Conservation (phyloP, 2,329 filamentous ascomycete species). For the Chaetomiaceae sp. region DNA sequence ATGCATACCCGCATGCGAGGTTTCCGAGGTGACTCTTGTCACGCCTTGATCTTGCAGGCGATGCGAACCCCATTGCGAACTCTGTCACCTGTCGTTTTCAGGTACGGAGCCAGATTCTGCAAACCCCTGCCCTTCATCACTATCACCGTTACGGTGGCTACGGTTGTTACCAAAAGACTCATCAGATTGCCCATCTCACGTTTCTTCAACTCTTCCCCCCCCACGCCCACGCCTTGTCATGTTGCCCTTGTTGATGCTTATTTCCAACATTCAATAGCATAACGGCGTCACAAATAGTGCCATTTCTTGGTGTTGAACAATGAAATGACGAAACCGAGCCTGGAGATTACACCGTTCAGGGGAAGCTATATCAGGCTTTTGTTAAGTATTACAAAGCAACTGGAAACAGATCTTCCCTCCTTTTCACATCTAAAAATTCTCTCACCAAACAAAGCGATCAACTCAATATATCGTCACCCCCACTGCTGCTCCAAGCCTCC, state of each 20-base stretch:
- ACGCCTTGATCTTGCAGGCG: not conserved
- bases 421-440: too few relatives aligned
- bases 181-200: not conserved
- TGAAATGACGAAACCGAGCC: too few relatives aligned
- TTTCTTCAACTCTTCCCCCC: not conserved
- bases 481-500: not conserved
- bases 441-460: not conserved
- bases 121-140: conserved; percentile 11
- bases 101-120: not conserved
- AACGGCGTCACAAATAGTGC: too few relatives aligned
- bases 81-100: not conserved
- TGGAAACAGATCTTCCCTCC: too few relatives aligned
- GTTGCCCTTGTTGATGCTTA: too few relatives aligned
- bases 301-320: too few relatives aligned
- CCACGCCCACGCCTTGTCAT: too few relatives aligned
- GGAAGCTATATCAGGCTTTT: not conserved
- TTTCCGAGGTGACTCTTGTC: not conserved
- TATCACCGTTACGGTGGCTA: conserved; percentile 8
- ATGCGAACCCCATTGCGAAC: not conserved
- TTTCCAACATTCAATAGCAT: too few relatives aligned
- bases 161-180: conserved; percentile 5
- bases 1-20: conserved; percentile 4
- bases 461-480: too few relatives aligned
- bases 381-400: not conserved
- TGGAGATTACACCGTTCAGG: too few relatives aligned